A percentile compares a stretch with the other conserved stretches of the same genome.
Evolutionary conservation across 1,284 basidiomycete genomes (phyloP).

Genomic region (Ceratobasidium sp.): DNA sequence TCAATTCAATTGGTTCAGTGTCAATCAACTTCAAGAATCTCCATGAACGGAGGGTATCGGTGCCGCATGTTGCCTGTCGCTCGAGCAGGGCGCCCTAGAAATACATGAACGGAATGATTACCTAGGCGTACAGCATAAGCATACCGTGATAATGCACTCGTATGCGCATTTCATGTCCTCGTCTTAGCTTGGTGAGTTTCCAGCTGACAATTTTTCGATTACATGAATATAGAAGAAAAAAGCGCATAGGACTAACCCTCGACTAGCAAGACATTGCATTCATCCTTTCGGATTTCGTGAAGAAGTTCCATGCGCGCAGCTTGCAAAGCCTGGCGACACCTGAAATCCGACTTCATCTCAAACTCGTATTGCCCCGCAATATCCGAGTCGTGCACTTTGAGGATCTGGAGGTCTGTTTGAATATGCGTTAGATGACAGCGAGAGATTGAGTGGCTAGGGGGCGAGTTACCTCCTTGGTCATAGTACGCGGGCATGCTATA

Average conservation of each 20-base stretch:
- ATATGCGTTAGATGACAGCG: not conserved
- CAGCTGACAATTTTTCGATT: constrained; percentile 3
- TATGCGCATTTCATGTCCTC: constrained; percentile 37
- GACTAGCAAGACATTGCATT: constrained; percentile 35
- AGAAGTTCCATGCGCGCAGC: constrained; percentile 31
- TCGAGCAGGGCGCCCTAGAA: constrained; percentile 30
- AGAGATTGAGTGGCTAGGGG: not conserved
- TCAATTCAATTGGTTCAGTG: not conserved
- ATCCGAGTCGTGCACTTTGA: constrained; percentile 36
- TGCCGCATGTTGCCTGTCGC: constrained; percentile 30
- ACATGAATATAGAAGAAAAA: not conserved
- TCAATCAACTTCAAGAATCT: constrained; percentile 31
- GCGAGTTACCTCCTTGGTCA: constrained; percentile 29
- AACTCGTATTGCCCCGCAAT: constrained; percentile 38
- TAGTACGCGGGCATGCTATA: constrained; percentile 32
- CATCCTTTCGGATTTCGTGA: constrained; percentile 36
- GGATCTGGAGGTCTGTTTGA: constrained; percentile 31
- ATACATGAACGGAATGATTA: not conserved
- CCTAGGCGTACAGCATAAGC: not conserved
- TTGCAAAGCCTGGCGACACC: constrained; percentile 36
- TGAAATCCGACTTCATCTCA: constrained; percentile 31
- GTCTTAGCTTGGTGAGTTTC: constrained; percentile 37
- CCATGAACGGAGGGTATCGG: constrained; percentile 34
- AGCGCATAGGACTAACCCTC: constrained; percentile 14
- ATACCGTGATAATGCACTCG: constrained; percentile 35